Base-by-base conservation (phyloP, 2,329 filamentous ascomycete genomes). In the Fusarium ambrosium region DNA sequence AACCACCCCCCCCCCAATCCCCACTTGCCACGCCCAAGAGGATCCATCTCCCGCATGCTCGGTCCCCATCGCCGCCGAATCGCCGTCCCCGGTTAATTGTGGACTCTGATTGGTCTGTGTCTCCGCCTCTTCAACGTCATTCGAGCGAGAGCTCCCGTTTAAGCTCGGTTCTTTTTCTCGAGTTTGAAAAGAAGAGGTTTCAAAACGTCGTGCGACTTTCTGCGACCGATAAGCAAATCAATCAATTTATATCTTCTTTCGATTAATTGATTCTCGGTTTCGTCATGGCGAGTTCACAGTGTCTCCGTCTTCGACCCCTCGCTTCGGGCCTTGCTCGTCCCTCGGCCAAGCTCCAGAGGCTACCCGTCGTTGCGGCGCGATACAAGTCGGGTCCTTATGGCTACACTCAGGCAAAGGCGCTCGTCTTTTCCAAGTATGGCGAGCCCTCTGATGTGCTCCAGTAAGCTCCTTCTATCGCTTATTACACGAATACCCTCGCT, bases 401-500 rank as follows among this genome's bases (percentile, higher is more conserved):
- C 79, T 97, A 97, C 85, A 94, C 93, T 48, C 94, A 96, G 84
- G 92, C 94, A 74, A 95, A 95, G 86, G 90, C 92, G n/a, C 90
- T 97, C 75, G 91, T 94, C 56, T 95, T 94, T 82, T 90, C 90
- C 45, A 88, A 92, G 71, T 91, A 92, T 80, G 94, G 94, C 81
- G 93, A 95, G 81, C 94, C 94, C 1, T 87, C 88, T 48, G 90
- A 94, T 76, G 93, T 95, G 3, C 82, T 93, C 36, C 88, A 85
- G 91, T 92, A 81, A 56, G 86, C 74, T 34, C 32, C 13, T 20
- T 2, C n/a, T 11, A 11, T 29, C 18, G n/a, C 36, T 13, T 53
- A 27, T 7, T 9, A 13, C 29, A 4, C 20, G 1, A 2, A 20
- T 24, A n/a, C 45, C 16, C 7, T 60, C 8, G 32, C 66, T 71